A percentile compares a stretch with the other conserved stretches of the same genome.
Conservation (phyloP, 2,329 filamentous ascomycete genomes). For the Verticillium tricorpus region DNA sequence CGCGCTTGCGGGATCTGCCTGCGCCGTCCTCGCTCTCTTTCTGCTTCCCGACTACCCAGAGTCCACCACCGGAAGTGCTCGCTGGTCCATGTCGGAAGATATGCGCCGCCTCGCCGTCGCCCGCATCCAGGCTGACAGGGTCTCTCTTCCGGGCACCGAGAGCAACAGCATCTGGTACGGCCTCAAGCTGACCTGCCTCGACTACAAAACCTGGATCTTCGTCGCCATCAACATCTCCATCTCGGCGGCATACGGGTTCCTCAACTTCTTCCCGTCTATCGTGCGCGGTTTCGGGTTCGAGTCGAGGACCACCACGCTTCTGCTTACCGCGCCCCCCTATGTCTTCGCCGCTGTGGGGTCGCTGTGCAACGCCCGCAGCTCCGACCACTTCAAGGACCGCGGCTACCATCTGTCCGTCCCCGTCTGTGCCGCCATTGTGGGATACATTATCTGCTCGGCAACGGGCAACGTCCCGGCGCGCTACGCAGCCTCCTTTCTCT, state of each 20-base stretch:
- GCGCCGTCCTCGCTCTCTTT: conserved; percentile 22
- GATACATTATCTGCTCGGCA: conserved; percentile 24
- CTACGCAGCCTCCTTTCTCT: conserved; percentile 27
- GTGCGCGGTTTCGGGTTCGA: conserved; percentile 49
- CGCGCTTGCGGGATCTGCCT: conserved; percentile 21
- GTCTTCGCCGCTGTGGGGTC: conserved; percentile 31
- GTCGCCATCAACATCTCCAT: conserved; percentile 20
- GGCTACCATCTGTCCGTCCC: conserved; percentile 38
- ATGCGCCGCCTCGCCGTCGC: conserved; percentile 21
- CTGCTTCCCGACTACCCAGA: conserved; percentile 25
- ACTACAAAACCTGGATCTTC: conserved; percentile 20
- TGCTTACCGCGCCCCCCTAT: conserved; percentile 43
- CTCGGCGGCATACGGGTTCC: conserved; percentile 54
- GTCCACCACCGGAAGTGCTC: conserved; percentile 15
- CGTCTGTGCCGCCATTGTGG: conserved; percentile 32
- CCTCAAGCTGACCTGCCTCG: conserved; percentile 16
- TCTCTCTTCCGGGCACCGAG: conserved; percentile 16
- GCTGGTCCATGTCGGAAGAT: conserved; percentile 23
- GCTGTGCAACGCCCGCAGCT: conserved; percentile 31
- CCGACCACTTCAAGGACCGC: conserved; percentile 40
- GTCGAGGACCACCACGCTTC: conserved; percentile 31
- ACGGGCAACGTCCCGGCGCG: conserved; percentile 22
- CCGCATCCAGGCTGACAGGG: conserved; percentile 19
- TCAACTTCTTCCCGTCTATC: conserved; percentile 75
- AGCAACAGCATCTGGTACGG: conserved; percentile 33